A percentile compares a stretch with the other conserved stretches of the same genome.
phyloP scores from a whole-genome alignment of 2,329 filamentous ascomycete species.

The Diaporthe nobilis region DNA sequence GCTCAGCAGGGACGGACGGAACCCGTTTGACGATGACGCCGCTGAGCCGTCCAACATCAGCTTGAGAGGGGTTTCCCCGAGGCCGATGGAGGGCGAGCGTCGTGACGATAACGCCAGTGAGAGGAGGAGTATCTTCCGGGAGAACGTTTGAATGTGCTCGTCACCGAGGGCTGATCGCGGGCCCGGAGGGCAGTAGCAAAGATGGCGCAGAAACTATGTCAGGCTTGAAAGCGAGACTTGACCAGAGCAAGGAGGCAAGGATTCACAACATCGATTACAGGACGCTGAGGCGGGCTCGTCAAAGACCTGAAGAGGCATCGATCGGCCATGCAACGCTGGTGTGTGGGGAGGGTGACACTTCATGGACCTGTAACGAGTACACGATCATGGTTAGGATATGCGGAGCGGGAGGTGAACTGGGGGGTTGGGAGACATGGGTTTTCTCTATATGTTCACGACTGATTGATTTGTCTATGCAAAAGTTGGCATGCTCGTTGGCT shows the following conservation, averaged over 20 bases:
- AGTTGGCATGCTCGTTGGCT: slow-evolving; percentile 24
- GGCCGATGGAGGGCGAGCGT: slow-evolving; percentile 72
- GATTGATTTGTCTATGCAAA: slow-evolving; percentile 19
- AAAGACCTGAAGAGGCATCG: not conserved
- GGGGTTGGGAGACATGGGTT: slow-evolving; percentile 12
- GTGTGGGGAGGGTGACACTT: not conserved
- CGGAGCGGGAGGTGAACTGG: not conserved
- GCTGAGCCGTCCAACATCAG: slow-evolving; percentile 73
- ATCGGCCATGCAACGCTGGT: not conserved
- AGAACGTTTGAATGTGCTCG: slow-evolving; percentile 68
- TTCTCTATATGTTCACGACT: slow-evolving; percentile 9
- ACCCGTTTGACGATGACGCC: slow-evolving; percentile 80
- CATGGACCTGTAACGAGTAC: slow-evolving; percentile 7
- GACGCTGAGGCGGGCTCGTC: not conserved
- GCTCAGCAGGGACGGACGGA: slow-evolving; percentile 59
- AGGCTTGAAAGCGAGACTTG: not conserved
- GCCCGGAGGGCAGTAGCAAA: not conserved
- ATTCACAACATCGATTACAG: not conserved
- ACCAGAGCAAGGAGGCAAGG: not conserved
- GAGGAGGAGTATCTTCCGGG: slow-evolving; percentile 78
- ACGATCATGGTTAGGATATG: slow-evolving; percentile 31
- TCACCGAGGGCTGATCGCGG: not conserved
- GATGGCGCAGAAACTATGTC: not conserved
- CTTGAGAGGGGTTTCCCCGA: slow-evolving; percentile 80
- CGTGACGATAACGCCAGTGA: slow-evolving; percentile 61